phyloP scores from a whole-genome alignment of 352 stramenopile genomes.

The Phytophthora tentaculata region DNA sequence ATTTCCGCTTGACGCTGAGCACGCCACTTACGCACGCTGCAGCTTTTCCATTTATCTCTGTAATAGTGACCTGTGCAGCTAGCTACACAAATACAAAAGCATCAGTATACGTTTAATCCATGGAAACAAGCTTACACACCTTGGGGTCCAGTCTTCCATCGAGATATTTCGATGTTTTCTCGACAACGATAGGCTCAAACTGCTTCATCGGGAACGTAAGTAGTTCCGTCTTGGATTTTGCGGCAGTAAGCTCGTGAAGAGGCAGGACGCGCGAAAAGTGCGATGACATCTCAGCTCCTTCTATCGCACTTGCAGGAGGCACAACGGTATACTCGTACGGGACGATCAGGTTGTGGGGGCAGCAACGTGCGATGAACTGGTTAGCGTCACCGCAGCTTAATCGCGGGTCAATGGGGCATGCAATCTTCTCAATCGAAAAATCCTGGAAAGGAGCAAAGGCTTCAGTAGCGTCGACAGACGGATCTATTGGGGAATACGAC shows the following conservation, averaged over 20 bases:
- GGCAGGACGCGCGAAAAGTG: conserved; percentile 79
- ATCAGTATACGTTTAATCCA: background rate
- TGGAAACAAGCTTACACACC: conserved; percentile 25
- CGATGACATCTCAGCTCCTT: conserved; percentile 46
- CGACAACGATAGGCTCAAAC: conserved; percentile 75
- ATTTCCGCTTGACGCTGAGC: conserved; percentile 60
- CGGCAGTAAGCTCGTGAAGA: conserved; percentile 70
- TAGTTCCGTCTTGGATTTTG: conserved; percentile 76
- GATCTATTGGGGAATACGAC: conserved; percentile 51
- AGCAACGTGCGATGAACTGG: conserved; percentile 84
- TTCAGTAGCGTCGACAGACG: conserved; percentile 53
- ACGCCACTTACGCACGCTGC: conserved; percentile 64
- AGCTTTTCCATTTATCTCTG: conserved; percentile 75
- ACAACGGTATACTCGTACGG: conserved; percentile 64
- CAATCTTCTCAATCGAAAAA: conserved; percentile 78
- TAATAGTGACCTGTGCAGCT: conserved; percentile 61
- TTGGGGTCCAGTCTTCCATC: conserved; percentile 77
- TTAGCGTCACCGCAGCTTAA: conserved; percentile 88
- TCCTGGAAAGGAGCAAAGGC: conserved; percentile 65
- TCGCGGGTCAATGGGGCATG: conserved; percentile 76
- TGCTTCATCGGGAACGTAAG: conserved; percentile 71
- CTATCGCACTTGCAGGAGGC: conserved; percentile 12
- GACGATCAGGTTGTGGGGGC: conserved; percentile 70
- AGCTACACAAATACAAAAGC: conserved; percentile 39
- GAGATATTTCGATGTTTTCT: conserved; percentile 86